A percentile compares a stretch with the other conserved stretches of the same genome.
Evolutionary conservation across 768 basidiomycete species (phyloP).

Genomic region (Lactarius vividus): DNA sequence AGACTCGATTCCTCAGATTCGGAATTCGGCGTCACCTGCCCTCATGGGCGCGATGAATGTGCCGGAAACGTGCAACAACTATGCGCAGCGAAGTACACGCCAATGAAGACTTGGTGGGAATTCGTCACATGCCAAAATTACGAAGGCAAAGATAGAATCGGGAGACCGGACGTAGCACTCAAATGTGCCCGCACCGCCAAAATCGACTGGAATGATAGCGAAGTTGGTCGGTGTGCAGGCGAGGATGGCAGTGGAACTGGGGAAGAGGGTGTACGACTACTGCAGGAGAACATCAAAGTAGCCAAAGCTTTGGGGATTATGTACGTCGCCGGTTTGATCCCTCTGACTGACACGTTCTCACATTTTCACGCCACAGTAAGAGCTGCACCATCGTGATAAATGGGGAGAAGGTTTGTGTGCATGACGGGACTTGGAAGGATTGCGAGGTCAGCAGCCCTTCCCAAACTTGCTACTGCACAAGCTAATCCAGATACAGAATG

Average conservation of each 20-base stretch:
- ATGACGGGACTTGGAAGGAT: slow-evolving; percentile 73
- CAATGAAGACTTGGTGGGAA: slow-evolving; percentile 68
- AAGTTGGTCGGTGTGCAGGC: slow-evolving; percentile 58
- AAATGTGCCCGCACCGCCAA: slow-evolving; percentile 62
- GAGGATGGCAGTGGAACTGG: slow-evolving; percentile 60
- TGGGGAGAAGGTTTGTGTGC: slow-evolving; percentile 63
- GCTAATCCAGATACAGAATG: slow-evolving; percentile 46
- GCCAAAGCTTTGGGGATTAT: slow-evolving; percentile 49
- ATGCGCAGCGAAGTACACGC: slow-evolving; percentile 65
- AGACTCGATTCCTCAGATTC: slow-evolving; percentile 64
- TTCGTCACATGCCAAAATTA: slow-evolving; percentile 82
- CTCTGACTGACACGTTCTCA: slow-evolving; percentile 2
- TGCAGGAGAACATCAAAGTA: slow-evolving; percentile 55
- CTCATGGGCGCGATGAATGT: slow-evolving; percentile 80
- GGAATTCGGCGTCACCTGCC: slow-evolving; percentile 77
- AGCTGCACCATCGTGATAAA: slow-evolving; percentile 88
- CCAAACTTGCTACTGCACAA: not conserved
- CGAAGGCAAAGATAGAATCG: slow-evolving; percentile 60
- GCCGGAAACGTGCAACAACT: slow-evolving; percentile 87
- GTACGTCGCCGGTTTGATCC: slow-evolving; percentile 40
- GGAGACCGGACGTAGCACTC: slow-evolving; percentile 58
- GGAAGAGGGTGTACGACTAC: slow-evolving; percentile 58
- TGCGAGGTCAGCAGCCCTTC: slow-evolving; percentile 57
- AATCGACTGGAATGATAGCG: slow-evolving; percentile 66
- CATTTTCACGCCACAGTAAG: slow-evolving; percentile 45